phyloP scores from a whole-genome alignment of 805 yeast genomes.

The Myxozyma kluyveri region DNA sequence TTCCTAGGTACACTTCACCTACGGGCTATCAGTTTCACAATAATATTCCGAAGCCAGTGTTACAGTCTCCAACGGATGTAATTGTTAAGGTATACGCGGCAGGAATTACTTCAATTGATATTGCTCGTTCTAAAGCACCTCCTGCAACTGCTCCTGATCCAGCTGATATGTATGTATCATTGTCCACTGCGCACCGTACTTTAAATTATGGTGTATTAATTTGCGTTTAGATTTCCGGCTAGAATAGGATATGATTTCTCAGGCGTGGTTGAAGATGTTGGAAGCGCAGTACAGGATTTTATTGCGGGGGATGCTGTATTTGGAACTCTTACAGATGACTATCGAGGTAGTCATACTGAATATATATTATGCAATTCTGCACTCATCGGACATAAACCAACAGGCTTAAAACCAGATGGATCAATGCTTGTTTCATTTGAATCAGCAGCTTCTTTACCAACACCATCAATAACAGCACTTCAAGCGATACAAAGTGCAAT shows the following conservation, averaged over 20 bases:
- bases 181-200: too few species aligned
- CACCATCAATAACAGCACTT: constrained; percentile 26
- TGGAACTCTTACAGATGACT: constrained; percentile 10
- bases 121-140: constrained; percentile 22
- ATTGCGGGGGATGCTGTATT: constrained; percentile 29
- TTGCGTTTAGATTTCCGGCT: constrained; percentile 18
- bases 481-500: constrained; percentile 7
- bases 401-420: too few species aligned
- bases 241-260: constrained; percentile 30
- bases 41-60: constrained; percentile 21
- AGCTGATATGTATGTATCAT: constrained; percentile 11
- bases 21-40: constrained; percentile 5
- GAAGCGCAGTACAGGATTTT: constrained; percentile 22
- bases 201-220: too few species aligned
- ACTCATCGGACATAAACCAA: constrained; percentile 24
- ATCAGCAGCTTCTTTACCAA: constrained; percentile 31
- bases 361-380: constrained; percentile 11
- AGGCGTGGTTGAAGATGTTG: constrained; percentile 30
- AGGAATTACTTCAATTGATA: constrained; percentile 29
- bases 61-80: constrained; percentile 24
- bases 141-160: constrained; percentile 6
- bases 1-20: constrained; percentile 12
- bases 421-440: constrained; percentile 23
- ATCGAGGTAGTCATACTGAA: constrained; percentile 26
- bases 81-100: constrained; percentile 27